phyloP scores from a whole-genome alignment of 2,329 filamentous ascomycete genomes.

The Pestalotiopsis sp. region DNA sequence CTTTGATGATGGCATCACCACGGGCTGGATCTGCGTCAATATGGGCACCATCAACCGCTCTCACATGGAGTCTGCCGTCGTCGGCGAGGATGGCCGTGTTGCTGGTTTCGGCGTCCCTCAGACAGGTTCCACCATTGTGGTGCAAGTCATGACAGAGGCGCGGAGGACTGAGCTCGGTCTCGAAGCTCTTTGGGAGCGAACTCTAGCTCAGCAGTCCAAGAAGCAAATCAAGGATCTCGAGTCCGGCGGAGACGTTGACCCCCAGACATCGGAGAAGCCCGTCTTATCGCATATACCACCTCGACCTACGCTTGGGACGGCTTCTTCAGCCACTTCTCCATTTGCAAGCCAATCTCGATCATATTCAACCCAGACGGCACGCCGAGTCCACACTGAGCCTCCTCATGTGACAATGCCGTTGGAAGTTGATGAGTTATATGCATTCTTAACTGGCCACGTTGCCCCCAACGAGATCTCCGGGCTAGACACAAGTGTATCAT shows the following conservation, averaged over 20 bases:
- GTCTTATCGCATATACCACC: conserved; percentile 18
- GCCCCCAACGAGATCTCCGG: background rate
- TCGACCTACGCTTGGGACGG: conserved; percentile 7
- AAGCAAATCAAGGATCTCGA: conserved; percentile 19
- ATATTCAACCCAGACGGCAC: conserved; percentile 3
- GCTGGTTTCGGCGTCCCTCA: conserved; percentile 73
- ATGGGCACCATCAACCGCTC: conserved; percentile 70
- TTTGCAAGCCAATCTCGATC: conserved; percentile 6
- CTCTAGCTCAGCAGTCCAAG: conserved; percentile 22
- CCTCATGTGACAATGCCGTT: background rate
- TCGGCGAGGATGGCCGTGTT: conserved; percentile 58
- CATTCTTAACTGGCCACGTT: background rate
- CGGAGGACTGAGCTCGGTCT: conserved; percentile 56
- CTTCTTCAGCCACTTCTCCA: conserved; percentile 11
- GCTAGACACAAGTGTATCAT: background rate
- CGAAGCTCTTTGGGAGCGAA: conserved; percentile 53
- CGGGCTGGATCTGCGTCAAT: conserved; percentile 96
- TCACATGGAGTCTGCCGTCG: conserved; percentile 44
- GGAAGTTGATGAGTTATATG: background rate
- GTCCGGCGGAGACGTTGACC: background rate
- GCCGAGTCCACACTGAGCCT: background rate
- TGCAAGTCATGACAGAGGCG: conserved; percentile 61
- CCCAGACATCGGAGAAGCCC: conserved; percentile 22
- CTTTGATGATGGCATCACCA: conserved; percentile 83
- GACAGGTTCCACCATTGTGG: conserved; percentile 54